Evolutionary conservation across 768 basidiomycete species (phyloP).

Genomic region (Lactifluus piperatus): DNA sequence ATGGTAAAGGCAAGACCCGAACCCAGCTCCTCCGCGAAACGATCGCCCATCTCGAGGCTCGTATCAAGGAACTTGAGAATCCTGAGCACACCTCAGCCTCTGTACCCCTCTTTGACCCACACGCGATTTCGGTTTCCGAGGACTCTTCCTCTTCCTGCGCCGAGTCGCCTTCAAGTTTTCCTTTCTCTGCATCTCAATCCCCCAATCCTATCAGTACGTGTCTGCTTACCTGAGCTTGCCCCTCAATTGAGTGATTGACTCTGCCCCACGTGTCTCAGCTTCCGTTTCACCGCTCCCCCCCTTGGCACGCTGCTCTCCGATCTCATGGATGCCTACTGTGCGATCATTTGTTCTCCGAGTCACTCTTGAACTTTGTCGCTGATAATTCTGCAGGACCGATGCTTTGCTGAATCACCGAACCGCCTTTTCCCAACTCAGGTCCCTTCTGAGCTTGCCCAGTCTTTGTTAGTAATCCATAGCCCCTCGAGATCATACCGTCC

Average conservation of each 20-base stretch:
- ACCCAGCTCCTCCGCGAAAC: slow-evolving; percentile 74
- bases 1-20: slow-evolving; percentile 76
- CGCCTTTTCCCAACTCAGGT: slow-evolving; percentile 36
- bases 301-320: slow-evolving; percentile 6
- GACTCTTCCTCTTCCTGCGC: slow-evolving; percentile 29
- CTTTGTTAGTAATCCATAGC: slow-evolving; percentile 41
- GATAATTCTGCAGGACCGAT: neutral
- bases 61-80: slow-evolving; percentile 68
- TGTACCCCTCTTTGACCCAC: slow-evolving; percentile 65
- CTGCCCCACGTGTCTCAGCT: neutral
- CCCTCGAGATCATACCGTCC: neutral
- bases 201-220: slow-evolving; percentile 29
- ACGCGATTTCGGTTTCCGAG: slow-evolving; percentile 30
- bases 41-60: slow-evolving; percentile 60
- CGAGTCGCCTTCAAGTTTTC: slow-evolving; percentile 27
- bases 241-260: slow-evolving; percentile 13
- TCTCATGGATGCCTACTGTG: slow-evolving; percentile 13
- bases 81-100: slow-evolving; percentile 61
- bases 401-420: slow-evolving; percentile 4
- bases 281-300: slow-evolving; percentile 15
- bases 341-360: neutral
- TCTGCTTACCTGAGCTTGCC: slow-evolving; percentile 42
- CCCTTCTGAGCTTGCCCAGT: slow-evolving; percentile 51
- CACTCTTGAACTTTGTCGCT: neutral
- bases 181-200: slow-evolving; percentile 28